Percentiles rank a stretch among this genome's conserved stretches.
Evolutionary conservation across 2,329 filamentous ascomycete species (phyloP).

Genomic region (Epichloe baconii): DNA sequence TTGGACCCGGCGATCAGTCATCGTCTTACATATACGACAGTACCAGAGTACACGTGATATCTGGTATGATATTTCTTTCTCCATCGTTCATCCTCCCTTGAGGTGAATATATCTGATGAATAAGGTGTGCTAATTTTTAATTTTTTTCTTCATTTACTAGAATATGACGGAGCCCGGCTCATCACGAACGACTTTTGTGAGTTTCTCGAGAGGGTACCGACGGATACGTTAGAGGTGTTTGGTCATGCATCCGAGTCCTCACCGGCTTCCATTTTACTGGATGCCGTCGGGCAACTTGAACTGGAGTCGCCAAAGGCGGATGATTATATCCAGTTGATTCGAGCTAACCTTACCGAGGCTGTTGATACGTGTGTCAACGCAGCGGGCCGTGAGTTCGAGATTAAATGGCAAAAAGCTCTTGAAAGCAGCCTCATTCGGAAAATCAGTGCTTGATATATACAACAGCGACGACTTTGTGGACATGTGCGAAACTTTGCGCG

Average conservation of each 20-base stretch:
- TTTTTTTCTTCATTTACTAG: constrained; percentile 20
- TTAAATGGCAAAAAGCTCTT: constrained; percentile 89
- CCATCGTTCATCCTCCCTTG: not conserved
- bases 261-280: constrained; percentile 80
- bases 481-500: constrained; percentile 87
- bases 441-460: constrained; percentile 92
- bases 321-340: constrained; percentile 91
- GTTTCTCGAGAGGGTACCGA: constrained; percentile 87
- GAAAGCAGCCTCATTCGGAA: constrained; percentile 95
- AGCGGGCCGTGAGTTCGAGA: constrained; percentile 80
- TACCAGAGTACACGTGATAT: constrained; percentile 74
- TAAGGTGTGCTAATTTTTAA: constrained; percentile 2
- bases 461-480: constrained; percentile 98
- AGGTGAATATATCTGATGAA: not conserved
- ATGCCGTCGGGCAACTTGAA: constrained; percentile 83
- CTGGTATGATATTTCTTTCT: constrained; percentile 41
- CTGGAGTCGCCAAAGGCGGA: constrained; percentile 93
- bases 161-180: constrained; percentile 74
- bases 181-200: constrained; percentile 93
- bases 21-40: constrained; percentile 79
- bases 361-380: constrained; percentile 90
- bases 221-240: constrained; percentile 79
- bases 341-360: constrained; percentile 75
- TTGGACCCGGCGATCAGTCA: constrained; percentile 70
- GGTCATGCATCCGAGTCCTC: constrained; percentile 78